These are phyloP conservation scores for Penicillium thymicola DNA, from an alignment of 2,329 filamentous ascomycete genomes.

Conservation along the genomic window DNA sequence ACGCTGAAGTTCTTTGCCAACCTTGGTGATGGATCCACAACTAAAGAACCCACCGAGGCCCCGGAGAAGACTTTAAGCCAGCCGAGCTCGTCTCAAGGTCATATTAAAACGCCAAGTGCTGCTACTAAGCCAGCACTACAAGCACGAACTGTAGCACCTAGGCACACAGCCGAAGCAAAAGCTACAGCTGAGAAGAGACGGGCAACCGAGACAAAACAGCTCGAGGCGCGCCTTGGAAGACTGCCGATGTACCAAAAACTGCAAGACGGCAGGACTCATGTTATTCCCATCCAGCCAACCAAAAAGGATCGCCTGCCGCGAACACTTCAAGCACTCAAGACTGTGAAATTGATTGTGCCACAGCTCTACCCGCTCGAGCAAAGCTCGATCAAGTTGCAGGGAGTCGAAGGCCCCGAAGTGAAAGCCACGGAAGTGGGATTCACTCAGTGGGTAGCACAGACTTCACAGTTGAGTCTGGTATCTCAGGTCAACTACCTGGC, in stretches of 20 bases:
- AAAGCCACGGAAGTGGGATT: slow-evolving; percentile 65
- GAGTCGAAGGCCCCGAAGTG: slow-evolving; percentile 59
- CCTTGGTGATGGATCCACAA: slow-evolving; percentile 38
- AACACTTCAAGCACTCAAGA: slow-evolving; percentile 59
- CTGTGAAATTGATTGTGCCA: slow-evolving; percentile 67
- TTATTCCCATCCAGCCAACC: slow-evolving; percentile 65
- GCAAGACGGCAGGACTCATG: slow-evolving; percentile 67
- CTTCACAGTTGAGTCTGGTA: slow-evolving; percentile 63
- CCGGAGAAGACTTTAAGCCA: slow-evolving; percentile 2
- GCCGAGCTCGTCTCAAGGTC: slow-evolving; percentile 1
- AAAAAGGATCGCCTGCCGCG: slow-evolving; percentile 59
- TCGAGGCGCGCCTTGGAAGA: slow-evolving; percentile 71
- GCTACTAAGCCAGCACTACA: not conserved
- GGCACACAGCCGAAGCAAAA: slow-evolving; percentile 59
- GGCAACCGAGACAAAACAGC: slow-evolving; percentile 64
- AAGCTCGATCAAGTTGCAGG: slow-evolving; percentile 63
- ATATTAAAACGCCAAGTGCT: not conserved
- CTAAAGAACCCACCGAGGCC: slow-evolving; percentile 22
- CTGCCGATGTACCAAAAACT: slow-evolving; percentile 65
- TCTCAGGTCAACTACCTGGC: slow-evolving; percentile 72
- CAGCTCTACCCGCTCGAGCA: slow-evolving; percentile 68
- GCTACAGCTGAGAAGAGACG: slow-evolving; percentile 61
- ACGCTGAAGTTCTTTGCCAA: slow-evolving; percentile 69
- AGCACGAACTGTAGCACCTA: slow-evolving; percentile 41
- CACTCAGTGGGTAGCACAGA: slow-evolving; percentile 53